phyloP scores from a whole-genome alignment of 768 basidiomycete species.

The Auriscalpium vulgare region DNA sequence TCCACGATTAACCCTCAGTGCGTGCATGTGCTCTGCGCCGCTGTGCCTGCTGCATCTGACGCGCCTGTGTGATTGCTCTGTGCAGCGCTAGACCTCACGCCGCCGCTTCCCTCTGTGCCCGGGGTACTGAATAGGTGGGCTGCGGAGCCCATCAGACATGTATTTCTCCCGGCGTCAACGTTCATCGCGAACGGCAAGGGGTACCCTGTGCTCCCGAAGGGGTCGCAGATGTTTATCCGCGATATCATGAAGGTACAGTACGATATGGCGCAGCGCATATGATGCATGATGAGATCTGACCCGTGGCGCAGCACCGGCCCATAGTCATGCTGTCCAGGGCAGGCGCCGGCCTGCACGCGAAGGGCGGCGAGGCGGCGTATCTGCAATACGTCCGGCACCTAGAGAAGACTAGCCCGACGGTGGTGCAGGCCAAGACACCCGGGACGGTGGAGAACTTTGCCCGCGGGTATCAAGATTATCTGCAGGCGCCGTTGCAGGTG shows the following conservation, averaged over 20 bases:
- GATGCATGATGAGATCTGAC: neutral
- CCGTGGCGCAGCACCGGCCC: conserved; percentile 62
- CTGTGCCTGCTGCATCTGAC: conserved; percentile 3
- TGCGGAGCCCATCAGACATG: conserved; percentile 84
- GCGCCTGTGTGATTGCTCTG: too few relatives aligned
- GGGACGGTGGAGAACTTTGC: conserved; percentile 88
- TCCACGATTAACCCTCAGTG: conserved; percentile 65
- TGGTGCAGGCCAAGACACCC: conserved; percentile 52
- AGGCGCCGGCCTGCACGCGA: conserved; percentile 51
- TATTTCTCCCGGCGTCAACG: conserved; percentile 82
- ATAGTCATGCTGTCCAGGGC: conserved; percentile 76
- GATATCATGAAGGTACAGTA: conserved; percentile 71
- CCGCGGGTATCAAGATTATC: conserved; percentile 88
- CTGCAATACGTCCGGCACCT: conserved; percentile 81
- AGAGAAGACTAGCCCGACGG: conserved; percentile 65
- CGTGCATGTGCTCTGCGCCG: conserved; percentile 14
- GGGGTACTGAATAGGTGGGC: conserved; percentile 82
- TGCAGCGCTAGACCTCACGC: conserved; percentile 87
- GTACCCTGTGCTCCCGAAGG: conserved; percentile 93
- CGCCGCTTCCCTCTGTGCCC: conserved; percentile 72
- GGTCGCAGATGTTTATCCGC: conserved; percentile 84
- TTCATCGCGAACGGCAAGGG: conserved; percentile 96
- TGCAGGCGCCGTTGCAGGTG: conserved; percentile 92
- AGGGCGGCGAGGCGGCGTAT: conserved; percentile 84
- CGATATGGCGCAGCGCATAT: conserved; percentile 11